Conservation (phyloP, 2,329 filamentous ascomycete genomes). For the Trichoderma hamatum region DNA sequence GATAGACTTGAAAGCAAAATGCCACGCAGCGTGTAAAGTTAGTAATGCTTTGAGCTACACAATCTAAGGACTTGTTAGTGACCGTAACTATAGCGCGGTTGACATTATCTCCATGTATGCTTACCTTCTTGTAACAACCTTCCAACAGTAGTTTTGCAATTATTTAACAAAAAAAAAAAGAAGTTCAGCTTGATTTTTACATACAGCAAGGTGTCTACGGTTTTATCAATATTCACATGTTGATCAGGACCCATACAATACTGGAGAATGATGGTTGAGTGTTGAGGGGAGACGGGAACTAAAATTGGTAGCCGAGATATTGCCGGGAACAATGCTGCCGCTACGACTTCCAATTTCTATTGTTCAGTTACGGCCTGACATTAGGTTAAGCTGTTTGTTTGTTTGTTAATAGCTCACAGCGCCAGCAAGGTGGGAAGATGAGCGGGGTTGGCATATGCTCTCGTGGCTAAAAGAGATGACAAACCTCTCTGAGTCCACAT, state of each 20-base stretch:
- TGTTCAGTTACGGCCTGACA: conserved; percentile 33
- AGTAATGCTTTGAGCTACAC: not conserved
- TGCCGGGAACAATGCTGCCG: conserved; percentile 31
- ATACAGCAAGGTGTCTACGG: not conserved
- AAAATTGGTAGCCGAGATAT: conserved; percentile 33
- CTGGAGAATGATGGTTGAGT: not conserved
- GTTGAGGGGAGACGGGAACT: not conserved
- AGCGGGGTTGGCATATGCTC: conserved; percentile 21
- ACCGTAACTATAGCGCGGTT: not conserved
- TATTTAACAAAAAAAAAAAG: not conserved
- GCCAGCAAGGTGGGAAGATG: conserved; percentile 23
- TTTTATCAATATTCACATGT: not conserved
- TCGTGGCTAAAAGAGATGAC: conserved; percentile 32
- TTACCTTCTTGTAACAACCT: not conserved
- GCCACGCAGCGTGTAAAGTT: not conserved
- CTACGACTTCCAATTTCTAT: conserved; percentile 30
- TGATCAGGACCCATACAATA: not conserved
- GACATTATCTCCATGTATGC: not conserved
- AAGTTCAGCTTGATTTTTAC: not conserved
- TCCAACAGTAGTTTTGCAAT: too few relatives aligned
- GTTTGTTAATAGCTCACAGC: conserved; percentile 21
- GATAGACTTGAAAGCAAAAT: not conserved
- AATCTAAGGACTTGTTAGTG: not conserved
- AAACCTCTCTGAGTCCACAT: conserved; percentile 32
- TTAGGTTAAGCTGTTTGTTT: not conserved